Conservation (phyloP, 345 rosid genomes). For the Isatis tinctoria region DNA sequence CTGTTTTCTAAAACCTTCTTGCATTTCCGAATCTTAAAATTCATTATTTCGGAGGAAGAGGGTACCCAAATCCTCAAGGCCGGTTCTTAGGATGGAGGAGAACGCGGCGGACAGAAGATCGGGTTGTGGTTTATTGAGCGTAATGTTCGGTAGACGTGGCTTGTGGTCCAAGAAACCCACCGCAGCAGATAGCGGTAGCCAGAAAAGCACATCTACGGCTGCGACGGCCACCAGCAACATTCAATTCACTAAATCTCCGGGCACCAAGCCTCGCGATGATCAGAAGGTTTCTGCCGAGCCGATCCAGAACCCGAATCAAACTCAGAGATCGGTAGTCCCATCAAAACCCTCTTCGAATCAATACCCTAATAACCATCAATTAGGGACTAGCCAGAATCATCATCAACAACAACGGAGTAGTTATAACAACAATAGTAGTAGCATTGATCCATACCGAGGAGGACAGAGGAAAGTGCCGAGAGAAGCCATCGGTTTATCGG, state of each 20-base stretch:
- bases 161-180: slow-evolving; percentile 58
- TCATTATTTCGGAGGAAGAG: neutral
- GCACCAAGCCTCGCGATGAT: slow-evolving; percentile 51
- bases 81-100: slow-evolving; percentile 34
- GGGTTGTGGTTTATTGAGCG: slow-evolving; percentile 66
- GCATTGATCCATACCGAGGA: slow-evolving; percentile 25
- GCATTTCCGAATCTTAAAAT: neutral
- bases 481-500: slow-evolving; percentile 61
- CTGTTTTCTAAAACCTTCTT: neutral
- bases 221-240: slow-evolving; percentile 36
- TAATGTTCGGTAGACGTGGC: slow-evolving; percentile 54
- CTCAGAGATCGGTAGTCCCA: slow-evolving; percentile 30
- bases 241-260: slow-evolving; percentile 39
- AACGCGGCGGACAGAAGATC: slow-evolving; percentile 45
- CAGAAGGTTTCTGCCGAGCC: slow-evolving; percentile 29
- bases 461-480: slow-evolving; percentile 50
- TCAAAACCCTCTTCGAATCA: slow-evolving; percentile 33
- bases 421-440: slow-evolving; percentile 30
- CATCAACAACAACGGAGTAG: slow-evolving; percentile 21
- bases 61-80: neutral
- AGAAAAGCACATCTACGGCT: slow-evolving; percentile 38
- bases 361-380: slow-evolving; percentile 34
- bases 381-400: slow-evolving; percentile 17
- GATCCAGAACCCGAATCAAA: too few relatives aligned
- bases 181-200: slow-evolving; percentile 21